A percentile compares a stretch with the other conserved stretches of the same genome.
Conservation (phyloP, 768 basidiomycete species). For the Podaxis rugospora region DNA sequence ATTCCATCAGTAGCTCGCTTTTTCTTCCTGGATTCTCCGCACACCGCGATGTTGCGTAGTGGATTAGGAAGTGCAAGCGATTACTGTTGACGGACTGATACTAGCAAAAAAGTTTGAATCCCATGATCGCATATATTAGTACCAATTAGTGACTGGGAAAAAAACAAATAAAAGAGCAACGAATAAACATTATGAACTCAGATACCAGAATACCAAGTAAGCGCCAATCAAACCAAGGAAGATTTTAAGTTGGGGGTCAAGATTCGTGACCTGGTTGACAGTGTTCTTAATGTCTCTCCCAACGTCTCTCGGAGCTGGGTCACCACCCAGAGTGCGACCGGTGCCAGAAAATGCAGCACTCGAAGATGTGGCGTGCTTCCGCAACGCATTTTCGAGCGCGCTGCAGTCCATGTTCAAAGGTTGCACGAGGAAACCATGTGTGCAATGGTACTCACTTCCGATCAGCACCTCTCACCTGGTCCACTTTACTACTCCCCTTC, state of each 20-base stretch:
- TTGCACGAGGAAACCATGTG: neutral
- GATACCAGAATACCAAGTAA: constrained; percentile 59
- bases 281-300: constrained; percentile 28
- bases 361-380: constrained; percentile 39
- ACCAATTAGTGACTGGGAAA: neutral
- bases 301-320: constrained; percentile 29
- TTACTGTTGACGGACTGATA: constrained; percentile 7
- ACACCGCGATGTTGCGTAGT: neutral
- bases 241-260: constrained; percentile 67
- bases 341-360: constrained; percentile 58
- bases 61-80: constrained; percentile 6
- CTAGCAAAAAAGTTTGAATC: neutral
- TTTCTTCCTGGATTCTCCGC: neutral
- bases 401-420: constrained; percentile 31
- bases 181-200: constrained; percentile 25
- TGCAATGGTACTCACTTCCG: constrained; percentile 39
- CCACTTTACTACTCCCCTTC: constrained; percentile 61
- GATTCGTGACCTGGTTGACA: constrained; percentile 35
- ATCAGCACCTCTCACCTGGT: constrained; percentile 71
- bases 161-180: neutral
- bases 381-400: constrained; percentile 54
- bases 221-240: constrained; percentile 56
- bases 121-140: neutral
- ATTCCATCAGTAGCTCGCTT: neutral
- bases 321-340: constrained; percentile 64